Evolutionary conservation across 805 yeast species (phyloP), one percentile per base, ranked within the genome.

Genomic region (Starmera quercuum): DNA sequence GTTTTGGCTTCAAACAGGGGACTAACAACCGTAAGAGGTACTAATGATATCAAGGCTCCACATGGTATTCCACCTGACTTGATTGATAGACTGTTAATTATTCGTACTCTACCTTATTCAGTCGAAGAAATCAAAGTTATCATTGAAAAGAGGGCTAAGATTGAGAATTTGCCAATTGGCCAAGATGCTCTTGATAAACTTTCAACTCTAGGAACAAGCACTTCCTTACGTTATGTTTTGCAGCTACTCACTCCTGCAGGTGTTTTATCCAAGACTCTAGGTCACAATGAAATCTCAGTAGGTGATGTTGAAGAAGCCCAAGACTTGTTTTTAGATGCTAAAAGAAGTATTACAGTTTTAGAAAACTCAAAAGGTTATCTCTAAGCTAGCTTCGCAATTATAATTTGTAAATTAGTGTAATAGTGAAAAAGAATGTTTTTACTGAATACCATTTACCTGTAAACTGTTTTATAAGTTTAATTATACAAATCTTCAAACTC

Each of bases 51-150:
- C 31, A 73, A 73, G 39, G 80, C 95, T 14, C 97, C 98, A 29
- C 98, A 92, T 56, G 99, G 99, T 25, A 77, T 90, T 42, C 98
- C 99, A 20, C 82, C 95, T 10, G 99, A 92, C 64, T 71, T 92
- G 54, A 68, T 88, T 40, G 99, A 92, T 61, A 70, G 99, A 46
- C 66, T 90, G 43, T 75, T 92, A 47, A 92, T 92, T 51, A 87
- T 92, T 30, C 78, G 94, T 59, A 92, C 99, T 5, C 68, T 84
- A 41, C 87, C 95, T n/a, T 92, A 92, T 66, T 68, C 69, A 39
- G 76, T 71, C 40, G 87, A 79, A 21, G 98, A 92, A 59, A 83
- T 90, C 40, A 70, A 74, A 33, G 70, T 79, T 18, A 92, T 92
- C 49, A 75, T 92, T 42, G 78, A 78, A 40, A 85, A 87, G 57